A percentile compares a stretch with the other conserved stretches of the same genome.
phyloP scores from a whole-genome alignment of 176 grass and related monocot species.

The Aegilops sharonensis region DNA sequence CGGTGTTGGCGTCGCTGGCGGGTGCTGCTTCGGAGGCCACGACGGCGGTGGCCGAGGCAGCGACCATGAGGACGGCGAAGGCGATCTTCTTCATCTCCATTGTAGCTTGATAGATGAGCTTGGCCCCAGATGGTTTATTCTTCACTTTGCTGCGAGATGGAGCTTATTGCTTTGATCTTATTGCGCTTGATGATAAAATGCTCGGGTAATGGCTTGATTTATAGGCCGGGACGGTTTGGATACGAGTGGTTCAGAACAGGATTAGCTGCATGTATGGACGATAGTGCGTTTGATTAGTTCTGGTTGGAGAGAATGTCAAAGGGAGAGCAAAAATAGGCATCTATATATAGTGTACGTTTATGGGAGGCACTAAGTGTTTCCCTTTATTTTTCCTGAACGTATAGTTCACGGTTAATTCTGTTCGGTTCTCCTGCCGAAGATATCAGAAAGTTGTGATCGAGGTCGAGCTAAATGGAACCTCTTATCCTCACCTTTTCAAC shows the following conservation, averaged over 20 bases:
- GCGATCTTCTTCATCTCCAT: conserved; percentile 17
- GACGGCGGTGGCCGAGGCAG: neutral
- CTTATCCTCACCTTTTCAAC: no score
- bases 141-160: neutral
- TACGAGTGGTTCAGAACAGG: neutral
- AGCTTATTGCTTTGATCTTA: neutral
- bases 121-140: neutral
- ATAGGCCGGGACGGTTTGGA: neutral
- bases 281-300: neutral
- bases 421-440: neutral
- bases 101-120: neutral
- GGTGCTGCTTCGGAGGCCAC: neutral
- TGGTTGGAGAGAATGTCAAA: neutral
- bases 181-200: neutral
- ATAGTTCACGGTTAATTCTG: neutral
- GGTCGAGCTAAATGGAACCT: no score
- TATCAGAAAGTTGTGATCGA: neutral
- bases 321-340: neutral
- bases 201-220: neutral
- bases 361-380: no score
- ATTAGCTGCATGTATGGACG: conserved; percentile 15
- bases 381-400: no score
- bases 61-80: neutral
- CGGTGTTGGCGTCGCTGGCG: neutral
- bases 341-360: no score